Evolutionary conservation across 139 green algal genomes (phyloP).

Genomic region (Micractinium conductrix): DNA sequence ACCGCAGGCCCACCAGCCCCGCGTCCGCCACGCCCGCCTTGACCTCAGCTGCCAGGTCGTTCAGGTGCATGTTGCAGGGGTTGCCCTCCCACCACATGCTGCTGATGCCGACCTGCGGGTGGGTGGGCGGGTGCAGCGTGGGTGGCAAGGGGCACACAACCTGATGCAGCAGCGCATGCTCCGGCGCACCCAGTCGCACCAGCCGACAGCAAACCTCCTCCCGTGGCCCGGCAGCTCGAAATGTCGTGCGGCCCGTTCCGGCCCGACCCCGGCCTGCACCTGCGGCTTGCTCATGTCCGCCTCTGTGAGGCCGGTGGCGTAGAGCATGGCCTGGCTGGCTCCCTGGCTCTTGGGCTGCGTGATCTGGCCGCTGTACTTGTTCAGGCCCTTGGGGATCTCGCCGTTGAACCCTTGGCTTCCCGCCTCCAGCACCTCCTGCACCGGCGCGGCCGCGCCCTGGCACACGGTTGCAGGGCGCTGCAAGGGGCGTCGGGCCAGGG

Average conservation of each 20-base stretch:
- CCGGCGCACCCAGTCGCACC: no score
- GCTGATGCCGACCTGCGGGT: conserved; percentile 86
- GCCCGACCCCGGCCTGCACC: no score
- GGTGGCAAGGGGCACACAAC: not conserved
- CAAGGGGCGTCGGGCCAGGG: not conserved
- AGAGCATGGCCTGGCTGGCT: conserved; percentile 98
- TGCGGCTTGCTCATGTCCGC: conserved; percentile 98
- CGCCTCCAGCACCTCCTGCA: conserved; percentile 30
- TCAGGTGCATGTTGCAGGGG: conserved; percentile 99
- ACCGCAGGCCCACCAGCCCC: conserved; percentile 92
- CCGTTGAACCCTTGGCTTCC: not conserved
- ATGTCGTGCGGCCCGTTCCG: no score
- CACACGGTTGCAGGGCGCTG: not conserved
- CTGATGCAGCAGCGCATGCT: no score
- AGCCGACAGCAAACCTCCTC: no score
- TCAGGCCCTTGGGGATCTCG: conserved; percentile 69
- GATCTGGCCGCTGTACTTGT: conserved; percentile 94
- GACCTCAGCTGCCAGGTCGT: conserved; percentile 91
- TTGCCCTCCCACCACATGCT: conserved; percentile 99
- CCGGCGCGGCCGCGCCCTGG: not conserved
- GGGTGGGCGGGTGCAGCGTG: not conserved
- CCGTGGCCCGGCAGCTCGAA: no score
- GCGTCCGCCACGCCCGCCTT: conserved; percentile 88
- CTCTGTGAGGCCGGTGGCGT: conserved; percentile 91
- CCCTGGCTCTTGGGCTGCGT: conserved; percentile 98